Percentiles rank a stretch among this genome's conserved stretches.
Conservation (phyloP, 495 filamentous ascomycete species). For the Extremus antarcticus region DNA sequence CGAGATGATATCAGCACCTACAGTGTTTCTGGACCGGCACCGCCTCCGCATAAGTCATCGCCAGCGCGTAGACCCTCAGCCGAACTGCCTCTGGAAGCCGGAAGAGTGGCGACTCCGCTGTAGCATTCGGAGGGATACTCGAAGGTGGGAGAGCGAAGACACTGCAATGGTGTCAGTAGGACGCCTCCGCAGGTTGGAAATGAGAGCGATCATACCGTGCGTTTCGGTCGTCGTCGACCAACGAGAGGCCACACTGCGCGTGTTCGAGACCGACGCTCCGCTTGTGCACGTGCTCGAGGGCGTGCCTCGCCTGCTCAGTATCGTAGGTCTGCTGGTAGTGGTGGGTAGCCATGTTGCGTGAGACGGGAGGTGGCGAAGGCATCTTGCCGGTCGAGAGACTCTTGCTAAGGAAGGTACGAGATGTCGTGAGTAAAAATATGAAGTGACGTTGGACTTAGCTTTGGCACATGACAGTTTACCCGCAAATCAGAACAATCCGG, state of each 20-base stretch:
- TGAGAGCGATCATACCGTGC: neutral
- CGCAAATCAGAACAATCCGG: no score
- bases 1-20: no score
- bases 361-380: no score
- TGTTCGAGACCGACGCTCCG: neutral
- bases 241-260: neutral
- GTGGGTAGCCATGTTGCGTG: no score
- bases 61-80: neutral
- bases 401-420: constrained; percentile 1
- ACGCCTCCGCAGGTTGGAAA: neutral
- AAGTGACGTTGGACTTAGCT: constrained; percentile 6
- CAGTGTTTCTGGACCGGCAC: constrained; percentile 1
- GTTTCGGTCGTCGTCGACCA: neutral
- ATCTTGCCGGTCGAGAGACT: no score
- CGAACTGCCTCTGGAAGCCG: constrained; percentile 1
- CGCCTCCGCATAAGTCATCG: neutral
- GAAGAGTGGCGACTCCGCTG: neutral
- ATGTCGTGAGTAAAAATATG: neutral
- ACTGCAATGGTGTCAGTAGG: neutral
- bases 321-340: neutral
- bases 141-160: neutral
- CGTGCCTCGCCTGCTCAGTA: neutral
- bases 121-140: neutral
- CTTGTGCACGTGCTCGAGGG: neutral
- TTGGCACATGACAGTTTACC: constrained; percentile 1